These are phyloP conservation scores for Mortierella sp. DNA, from an alignment of 371 early-diverging fungal species.

Conservation along the genomic window DNA sequence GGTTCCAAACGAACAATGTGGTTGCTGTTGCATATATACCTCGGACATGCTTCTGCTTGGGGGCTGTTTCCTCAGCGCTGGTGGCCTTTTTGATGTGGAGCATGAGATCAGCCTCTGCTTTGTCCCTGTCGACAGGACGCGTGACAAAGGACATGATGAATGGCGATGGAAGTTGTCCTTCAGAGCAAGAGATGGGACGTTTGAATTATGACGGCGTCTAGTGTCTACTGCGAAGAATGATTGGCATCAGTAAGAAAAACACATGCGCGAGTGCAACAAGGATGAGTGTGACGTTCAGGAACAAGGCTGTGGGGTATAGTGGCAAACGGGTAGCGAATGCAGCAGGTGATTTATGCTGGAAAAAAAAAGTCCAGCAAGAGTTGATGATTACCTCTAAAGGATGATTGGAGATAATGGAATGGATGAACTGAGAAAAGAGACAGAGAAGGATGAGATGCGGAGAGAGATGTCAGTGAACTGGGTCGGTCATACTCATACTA, in stretches of 20 bases:
- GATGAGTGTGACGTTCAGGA: too few species aligned
- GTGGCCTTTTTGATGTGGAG: constrained; percentile 93
- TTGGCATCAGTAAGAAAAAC: too few species aligned
- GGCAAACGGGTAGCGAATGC: too few species aligned
- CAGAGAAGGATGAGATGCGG: neutral
- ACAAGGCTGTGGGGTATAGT: too few species aligned
- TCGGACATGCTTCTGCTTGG: constrained; percentile 98
- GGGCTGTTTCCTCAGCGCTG: constrained; percentile 90
- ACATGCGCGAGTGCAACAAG: too few species aligned
- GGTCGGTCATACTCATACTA: too few species aligned
- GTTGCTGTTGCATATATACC: too few species aligned
- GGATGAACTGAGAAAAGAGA: neutral
- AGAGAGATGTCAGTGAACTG: neutral
- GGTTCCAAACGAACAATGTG: too few species aligned
- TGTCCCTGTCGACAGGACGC: constrained; percentile 70
- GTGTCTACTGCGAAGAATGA: too few species aligned
- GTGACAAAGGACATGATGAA: constrained; percentile 26
- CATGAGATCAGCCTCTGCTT: constrained; percentile 89
- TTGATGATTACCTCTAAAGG: neutral
- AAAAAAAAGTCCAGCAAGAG: neutral
- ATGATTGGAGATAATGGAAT: neutral
- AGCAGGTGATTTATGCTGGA: too few species aligned
- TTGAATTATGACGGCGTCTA: neutral
- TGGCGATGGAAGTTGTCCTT: constrained; percentile 3
- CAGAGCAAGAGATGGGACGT: neutral